Conservation (phyloP, 352 stramenopile genomes). For the Lagenidium giganteum region DNA sequence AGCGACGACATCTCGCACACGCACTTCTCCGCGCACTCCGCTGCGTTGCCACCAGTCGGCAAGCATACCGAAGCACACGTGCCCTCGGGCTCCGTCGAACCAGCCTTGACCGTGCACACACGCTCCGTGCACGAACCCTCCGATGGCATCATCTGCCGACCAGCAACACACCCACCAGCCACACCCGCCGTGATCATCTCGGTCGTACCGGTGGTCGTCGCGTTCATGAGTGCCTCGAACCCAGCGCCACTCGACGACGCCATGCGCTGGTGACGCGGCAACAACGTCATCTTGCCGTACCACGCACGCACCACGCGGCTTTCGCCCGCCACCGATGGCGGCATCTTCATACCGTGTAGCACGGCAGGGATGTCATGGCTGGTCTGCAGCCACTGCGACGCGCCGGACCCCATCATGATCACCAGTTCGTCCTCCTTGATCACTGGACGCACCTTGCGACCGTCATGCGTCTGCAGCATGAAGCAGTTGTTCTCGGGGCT, state of each 20-base stretch:
- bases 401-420: conserved; percentile 39
- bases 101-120: conserved; percentile 23
- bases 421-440: conserved; percentile 38
- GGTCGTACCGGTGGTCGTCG: conserved; percentile 18
- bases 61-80: conserved; percentile 28
- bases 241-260: conserved; percentile 12
- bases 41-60: conserved; percentile 17
- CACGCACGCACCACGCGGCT: conserved; percentile 27
- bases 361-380: conserved; percentile 33
- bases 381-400: conserved; percentile 28
- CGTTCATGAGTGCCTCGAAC: conserved; percentile 27
- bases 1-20: conserved; percentile 24
- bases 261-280: conserved; percentile 28
- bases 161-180: conserved; percentile 23
- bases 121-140: conserved; percentile 23
- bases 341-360: conserved; percentile 49
- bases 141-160: conserved; percentile 22
- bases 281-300: conserved; percentile 45
- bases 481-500: conserved; percentile 43
- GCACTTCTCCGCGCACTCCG: conserved; percentile 31
- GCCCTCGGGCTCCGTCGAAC: conserved; percentile 17
- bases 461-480: conserved; percentile 50
- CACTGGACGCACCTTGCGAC: conserved; percentile 33
- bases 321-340: conserved; percentile 11
- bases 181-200: conserved; percentile 29